These are phyloP conservation scores for Phialocephala subalpina DNA, from an alignment of 2,329 filamentous ascomycete species.

Conservation along the genomic window DNA sequence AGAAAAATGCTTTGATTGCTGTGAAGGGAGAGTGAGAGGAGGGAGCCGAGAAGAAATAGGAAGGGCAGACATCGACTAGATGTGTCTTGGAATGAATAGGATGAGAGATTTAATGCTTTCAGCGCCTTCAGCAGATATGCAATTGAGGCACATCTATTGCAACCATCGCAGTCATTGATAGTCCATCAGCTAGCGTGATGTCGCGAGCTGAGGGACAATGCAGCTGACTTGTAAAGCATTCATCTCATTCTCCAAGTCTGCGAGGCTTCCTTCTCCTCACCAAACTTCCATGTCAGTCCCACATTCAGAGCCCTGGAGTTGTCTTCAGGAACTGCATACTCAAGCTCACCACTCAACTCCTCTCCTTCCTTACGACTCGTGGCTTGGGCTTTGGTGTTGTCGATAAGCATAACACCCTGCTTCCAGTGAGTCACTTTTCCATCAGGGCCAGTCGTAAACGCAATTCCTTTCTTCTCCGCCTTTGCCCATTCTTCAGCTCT, in stretches of 20 bases:
- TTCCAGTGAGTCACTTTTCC: conserved; percentile 88
- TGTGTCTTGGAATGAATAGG: neutral
- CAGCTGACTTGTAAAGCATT: neutral
- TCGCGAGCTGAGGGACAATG: neutral
- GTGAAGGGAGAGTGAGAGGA: conserved; percentile 28
- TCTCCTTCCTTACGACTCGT: conserved; percentile 59
- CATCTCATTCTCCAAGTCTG: conserved; percentile 46
- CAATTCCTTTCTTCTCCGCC: conserved; percentile 66
- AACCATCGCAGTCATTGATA: neutral
- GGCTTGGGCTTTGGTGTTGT: conserved; percentile 56
- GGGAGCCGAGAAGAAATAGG: neutral
- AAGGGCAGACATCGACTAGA: neutral
- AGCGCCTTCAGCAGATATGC: neutral
- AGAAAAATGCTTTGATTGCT: conserved; percentile 47
- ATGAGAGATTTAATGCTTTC: neutral
- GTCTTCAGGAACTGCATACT: conserved; percentile 73
- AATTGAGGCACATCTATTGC: neutral
- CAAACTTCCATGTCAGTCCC: conserved; percentile 64
- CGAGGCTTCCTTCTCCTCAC: conserved; percentile 34
- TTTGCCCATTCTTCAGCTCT: conserved; percentile 70
- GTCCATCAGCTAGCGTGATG: neutral
- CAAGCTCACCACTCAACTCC: conserved; percentile 70
- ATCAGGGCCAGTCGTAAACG: conserved; percentile 86
- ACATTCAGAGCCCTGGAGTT: conserved; percentile 76
- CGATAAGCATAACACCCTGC: conserved; percentile 78